Base-by-base conservation (phyloP, 2,329 filamentous ascomycete genomes). In the Stagonosporopsis chrysanthemi region DNA sequence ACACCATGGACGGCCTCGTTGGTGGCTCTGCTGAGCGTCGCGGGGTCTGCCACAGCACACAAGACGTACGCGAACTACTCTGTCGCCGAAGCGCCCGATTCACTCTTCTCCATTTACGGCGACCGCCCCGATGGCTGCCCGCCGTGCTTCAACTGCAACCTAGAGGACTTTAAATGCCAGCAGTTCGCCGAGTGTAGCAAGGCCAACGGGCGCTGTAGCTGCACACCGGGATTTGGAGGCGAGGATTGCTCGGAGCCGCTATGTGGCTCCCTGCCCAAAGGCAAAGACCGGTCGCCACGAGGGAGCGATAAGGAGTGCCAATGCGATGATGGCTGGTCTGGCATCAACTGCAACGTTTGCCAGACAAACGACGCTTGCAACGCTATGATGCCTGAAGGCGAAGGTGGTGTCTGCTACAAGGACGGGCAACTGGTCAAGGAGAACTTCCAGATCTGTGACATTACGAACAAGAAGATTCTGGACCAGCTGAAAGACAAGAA, bases 381-480 rank as follows among this genome's bases (percentile, higher is more conserved):
- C 74, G 88, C 91, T 31, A 81, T 99, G 77, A 96, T 96, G 88
- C 91, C 91, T 4, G 87, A 89, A 14, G 86, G 86, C 3, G 85
- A 91, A 60, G 92, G 89, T 42, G 95, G 92, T 29, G 88, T 97
- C 11, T 99, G 95, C 80, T 98, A 97, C 75, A 89, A 91, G 71
- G 89, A 94, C 66, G 94, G 94, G 42, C 87, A 96, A 65, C 89
- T 96, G 11, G 89, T 98, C 62, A 92, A 95, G 68, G 88, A 96
- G 78, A 99, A 98, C 80, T 94, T 92, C 79, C 96, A 99, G 79
- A 95, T 97, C 81, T 99, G 95, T 79, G 91, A 96, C 76, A 95
- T 99, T 64, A 98, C 93, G 53, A 99, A 99, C 80, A 86, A 87
- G 76, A 95, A 96, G 81, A 99, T 99, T 71, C 82, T 94, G 52